Conservation (phyloP, 2,329 filamentous ascomycete species). For the Malbranchea cinnamomea region DNA sequence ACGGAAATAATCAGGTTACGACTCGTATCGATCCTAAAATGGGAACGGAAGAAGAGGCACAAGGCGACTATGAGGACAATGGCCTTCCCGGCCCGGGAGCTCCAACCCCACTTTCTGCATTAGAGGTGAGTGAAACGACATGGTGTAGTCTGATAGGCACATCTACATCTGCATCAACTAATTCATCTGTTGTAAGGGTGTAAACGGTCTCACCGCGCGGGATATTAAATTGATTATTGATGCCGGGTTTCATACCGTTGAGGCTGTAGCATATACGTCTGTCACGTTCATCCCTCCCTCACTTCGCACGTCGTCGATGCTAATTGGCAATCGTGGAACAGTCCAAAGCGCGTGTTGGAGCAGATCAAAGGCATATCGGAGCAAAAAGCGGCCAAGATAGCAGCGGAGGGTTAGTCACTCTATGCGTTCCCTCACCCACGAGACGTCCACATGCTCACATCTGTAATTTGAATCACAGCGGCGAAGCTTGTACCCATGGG, state of each 20-base stretch:
- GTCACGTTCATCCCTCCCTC: conserved; percentile 16
- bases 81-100: conserved; percentile 71
- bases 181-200: conserved; percentile 42
- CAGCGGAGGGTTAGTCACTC: conserved; percentile 62
- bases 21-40: too few relatives aligned
- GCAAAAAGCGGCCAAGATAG: conserved; percentile 82
- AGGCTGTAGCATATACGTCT: conserved; percentile 86
- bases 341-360: conserved; percentile 60
- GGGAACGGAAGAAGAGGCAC: conserved; percentile 45
- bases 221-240: conserved; percentile 90
- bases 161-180: too few relatives aligned
- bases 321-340: conserved; percentile 15
- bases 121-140: conserved; percentile 73
- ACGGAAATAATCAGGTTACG: too few relatives aligned
- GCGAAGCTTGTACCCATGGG: conserved; percentile 97
- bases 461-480: conserved; percentile 39
- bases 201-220: conserved; percentile 79
- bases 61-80: conserved; percentile 60
- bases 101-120: conserved; percentile 70
- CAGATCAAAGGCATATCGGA: conserved; percentile 98
- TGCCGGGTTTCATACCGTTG: conserved; percentile 87
- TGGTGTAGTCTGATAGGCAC: too few relatives aligned
- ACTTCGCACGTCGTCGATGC: background rate
- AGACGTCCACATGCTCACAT: background rate
- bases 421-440: background rate